Conservation (phyloP, 2,329 filamentous ascomycete species). For the Aspergillus sp. region DNA sequence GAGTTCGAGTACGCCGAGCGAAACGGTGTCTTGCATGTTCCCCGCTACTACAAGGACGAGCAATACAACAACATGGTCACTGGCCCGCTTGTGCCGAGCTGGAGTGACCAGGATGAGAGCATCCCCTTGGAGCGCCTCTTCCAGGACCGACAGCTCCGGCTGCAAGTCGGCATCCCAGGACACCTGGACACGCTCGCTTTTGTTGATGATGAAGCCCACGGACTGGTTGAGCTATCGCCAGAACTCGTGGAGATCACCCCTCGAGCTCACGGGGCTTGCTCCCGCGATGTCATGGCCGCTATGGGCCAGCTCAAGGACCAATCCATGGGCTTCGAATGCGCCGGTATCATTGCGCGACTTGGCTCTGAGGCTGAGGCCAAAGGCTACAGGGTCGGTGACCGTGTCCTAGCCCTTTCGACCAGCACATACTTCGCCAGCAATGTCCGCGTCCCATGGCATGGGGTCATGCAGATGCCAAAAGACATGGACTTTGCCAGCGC, state of each 20-base stretch:
- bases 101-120: neutral
- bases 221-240: neutral
- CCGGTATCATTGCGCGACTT: constrained; percentile 2
- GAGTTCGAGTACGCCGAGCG: constrained; percentile 3
- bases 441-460: neutral
- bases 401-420: neutral
- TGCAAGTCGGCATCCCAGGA: neutral
- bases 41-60: neutral
- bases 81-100: neutral
- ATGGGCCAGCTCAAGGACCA: constrained; percentile 2
- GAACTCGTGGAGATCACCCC: constrained; percentile 1
- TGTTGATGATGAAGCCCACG: neutral
- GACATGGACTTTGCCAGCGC: neutral
- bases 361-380: neutral
- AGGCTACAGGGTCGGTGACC: neutral
- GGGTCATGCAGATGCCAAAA: neutral
- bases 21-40: constrained; percentile 3
- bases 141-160: neutral
- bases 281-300: constrained; percentile 8
- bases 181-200: neutral
- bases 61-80: neutral
- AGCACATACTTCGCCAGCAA: neutral
- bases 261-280: constrained; percentile 1
- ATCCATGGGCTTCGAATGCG: constrained; percentile 2
- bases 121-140: neutral